Evolutionary conservation across 441 rosid species (phyloP).

Genomic region (Populus trichocarpa): DNA sequence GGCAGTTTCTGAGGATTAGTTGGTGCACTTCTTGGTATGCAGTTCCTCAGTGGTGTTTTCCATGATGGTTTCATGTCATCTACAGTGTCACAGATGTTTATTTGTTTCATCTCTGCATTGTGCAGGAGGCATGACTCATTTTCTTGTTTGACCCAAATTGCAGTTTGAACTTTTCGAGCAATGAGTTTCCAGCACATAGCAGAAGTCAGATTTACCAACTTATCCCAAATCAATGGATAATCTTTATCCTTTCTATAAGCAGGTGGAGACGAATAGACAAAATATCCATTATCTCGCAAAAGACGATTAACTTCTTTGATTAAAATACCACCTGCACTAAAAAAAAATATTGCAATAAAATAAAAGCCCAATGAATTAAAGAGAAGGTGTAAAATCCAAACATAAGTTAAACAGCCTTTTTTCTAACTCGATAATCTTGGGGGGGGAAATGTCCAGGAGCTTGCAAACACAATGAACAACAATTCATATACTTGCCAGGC

Average conservation of each 20-base stretch:
- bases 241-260: constrained; percentile 80
- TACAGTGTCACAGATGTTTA: constrained; percentile 53
- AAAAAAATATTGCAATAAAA: not conserved
- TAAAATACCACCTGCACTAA: constrained; percentile 44
- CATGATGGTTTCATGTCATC: constrained; percentile 65
- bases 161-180: constrained; percentile 80
- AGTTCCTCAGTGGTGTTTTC: constrained; percentile 64
- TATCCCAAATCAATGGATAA: constrained; percentile 77
- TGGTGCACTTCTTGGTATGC: constrained; percentile 39
- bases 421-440: not conserved
- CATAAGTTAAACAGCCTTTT: not conserved
- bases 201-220: constrained; percentile 62
- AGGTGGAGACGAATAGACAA: constrained; percentile 92
- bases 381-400: not conserved
- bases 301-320: constrained; percentile 88
- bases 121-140: constrained; percentile 52
- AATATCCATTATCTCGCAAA: constrained; percentile 76
- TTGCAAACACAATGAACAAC: not conserved
- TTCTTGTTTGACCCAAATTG: constrained; percentile 81
- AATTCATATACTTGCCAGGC: not conserved
- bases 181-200: constrained; percentile 96
- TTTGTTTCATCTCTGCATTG: constrained; percentile 55
- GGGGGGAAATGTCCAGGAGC: not conserved
- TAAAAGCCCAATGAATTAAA: not conserved
- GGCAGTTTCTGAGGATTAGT: constrained; percentile 43